Percentiles rank a stretch among this genome's conserved stretches.
Evolutionary conservation across 2,329 filamentous ascomycete species (phyloP).

Genomic region (Hymenoscyphus linearis): DNA sequence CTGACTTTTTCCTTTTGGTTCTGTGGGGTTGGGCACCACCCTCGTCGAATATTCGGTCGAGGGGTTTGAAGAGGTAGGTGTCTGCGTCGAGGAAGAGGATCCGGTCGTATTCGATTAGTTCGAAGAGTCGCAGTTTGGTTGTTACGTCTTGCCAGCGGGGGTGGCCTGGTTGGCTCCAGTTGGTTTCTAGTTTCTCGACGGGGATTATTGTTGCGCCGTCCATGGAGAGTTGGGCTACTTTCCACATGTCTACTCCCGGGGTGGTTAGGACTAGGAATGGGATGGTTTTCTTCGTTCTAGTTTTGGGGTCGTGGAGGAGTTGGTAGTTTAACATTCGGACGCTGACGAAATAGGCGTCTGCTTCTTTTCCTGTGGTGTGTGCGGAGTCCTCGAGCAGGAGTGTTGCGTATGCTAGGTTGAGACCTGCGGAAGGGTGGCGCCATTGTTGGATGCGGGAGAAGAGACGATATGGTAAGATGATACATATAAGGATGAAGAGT

Average conservation of each 20-base stretch:
- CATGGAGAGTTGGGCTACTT: slow-evolving; percentile 26
- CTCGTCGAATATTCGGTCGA: slow-evolving; percentile 34
- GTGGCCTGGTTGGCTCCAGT: slow-evolving; percentile 30
- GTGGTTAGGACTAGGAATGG: slow-evolving; percentile 34
- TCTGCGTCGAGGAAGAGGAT: slow-evolving; percentile 36
- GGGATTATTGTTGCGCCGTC: slow-evolving; percentile 35
- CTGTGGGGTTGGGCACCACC: slow-evolving; percentile 4
- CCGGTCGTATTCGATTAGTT: slow-evolving; percentile 32
- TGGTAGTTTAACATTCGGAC: slow-evolving; percentile 35
- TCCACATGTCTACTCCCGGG: slow-evolving; percentile 22
- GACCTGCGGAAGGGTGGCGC: not conserved
- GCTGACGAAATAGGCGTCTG: slow-evolving; percentile 30
- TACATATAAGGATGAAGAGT: not conserved
- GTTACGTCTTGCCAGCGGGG: slow-evolving; percentile 29
- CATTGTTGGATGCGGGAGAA: not conserved
- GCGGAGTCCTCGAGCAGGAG: slow-evolving; percentile 1
- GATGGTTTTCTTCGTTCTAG: slow-evolving; percentile 27
- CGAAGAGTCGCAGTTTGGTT: slow-evolving; percentile 33
- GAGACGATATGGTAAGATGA: not conserved
- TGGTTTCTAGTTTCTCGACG: slow-evolving; percentile 26
- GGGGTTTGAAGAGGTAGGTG: slow-evolving; percentile 27
- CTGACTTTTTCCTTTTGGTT: not conserved
- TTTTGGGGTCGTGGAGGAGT: slow-evolving; percentile 31
- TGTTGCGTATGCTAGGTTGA: slow-evolving; percentile 27
- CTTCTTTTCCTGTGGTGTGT: not conserved